These are phyloP conservation scores for Durusdinium trenchii DNA, from an alignment of 73 alveolate species.

Conservation along the genomic window DNA sequence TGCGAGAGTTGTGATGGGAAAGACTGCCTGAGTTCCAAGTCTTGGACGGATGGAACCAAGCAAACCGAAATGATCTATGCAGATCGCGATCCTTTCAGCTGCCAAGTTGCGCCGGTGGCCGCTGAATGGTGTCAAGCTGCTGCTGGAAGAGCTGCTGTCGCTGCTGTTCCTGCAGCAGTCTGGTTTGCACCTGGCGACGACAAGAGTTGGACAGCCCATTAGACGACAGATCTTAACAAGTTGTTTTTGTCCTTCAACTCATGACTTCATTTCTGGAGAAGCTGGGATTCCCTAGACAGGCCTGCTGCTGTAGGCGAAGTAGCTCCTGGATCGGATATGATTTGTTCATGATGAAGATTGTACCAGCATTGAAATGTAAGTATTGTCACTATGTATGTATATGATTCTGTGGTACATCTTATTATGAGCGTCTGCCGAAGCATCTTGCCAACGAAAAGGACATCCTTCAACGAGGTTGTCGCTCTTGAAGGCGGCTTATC, in stretches of 20 bases:
- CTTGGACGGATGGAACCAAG: not conserved
- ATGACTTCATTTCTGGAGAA: not conserved
- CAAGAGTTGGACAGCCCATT: not conserved
- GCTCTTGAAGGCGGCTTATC: too few species aligned
- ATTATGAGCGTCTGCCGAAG: too few species aligned
- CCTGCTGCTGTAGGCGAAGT: slow-evolving; percentile 77
- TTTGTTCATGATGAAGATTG: too few species aligned
- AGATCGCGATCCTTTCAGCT: not conserved
- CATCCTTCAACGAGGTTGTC: too few species aligned
- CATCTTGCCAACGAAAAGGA: too few species aligned
- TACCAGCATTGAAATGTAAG: too few species aligned
- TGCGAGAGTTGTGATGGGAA: not conserved
- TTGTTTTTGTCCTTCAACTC: not conserved
- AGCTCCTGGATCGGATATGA: too few species aligned
- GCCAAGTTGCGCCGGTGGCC: not conserved
- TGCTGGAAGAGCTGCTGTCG: slow-evolving; percentile 57
- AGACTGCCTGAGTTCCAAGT: slow-evolving; percentile 32
- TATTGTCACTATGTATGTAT: too few species aligned
- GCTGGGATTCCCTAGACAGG: not conserved
- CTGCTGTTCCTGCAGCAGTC: slow-evolving; percentile 68
- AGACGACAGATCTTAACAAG: not conserved
- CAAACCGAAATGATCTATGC: not conserved
- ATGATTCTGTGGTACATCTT: too few species aligned
- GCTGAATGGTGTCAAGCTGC: slow-evolving; percentile 26
- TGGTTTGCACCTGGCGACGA: slow-evolving; percentile 23